A percentile compares a stretch with the other conserved stretches of the same genome.
phyloP scores from a whole-genome alignment of 805 yeast genomes.

The Ogataea degrootiae region DNA sequence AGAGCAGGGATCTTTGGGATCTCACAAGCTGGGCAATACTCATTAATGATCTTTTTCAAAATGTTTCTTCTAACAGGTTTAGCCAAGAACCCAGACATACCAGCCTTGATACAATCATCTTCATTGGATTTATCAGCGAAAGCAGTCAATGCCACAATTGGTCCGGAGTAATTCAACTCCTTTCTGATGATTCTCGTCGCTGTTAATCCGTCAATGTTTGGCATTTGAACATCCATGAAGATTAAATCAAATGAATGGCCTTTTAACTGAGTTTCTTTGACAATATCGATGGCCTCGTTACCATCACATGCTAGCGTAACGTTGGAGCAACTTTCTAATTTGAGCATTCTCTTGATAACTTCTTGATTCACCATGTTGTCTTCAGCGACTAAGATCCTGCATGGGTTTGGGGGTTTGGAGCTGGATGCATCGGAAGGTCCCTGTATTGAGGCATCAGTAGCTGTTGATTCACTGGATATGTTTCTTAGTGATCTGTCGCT shows the following conservation, averaged over 20 bases:
- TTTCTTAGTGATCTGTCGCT: slow-evolving; percentile 11
- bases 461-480: slow-evolving; percentile 18
- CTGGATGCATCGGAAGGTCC: neutral
- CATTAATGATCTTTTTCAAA: slow-evolving; percentile 50
- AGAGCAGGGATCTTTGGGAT: neutral
- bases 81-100: slow-evolving; percentile 87
- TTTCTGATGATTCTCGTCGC: slow-evolving; percentile 74
- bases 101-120: slow-evolving; percentile 78
- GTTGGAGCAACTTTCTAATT: slow-evolving; percentile 70
- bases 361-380: slow-evolving; percentile 94
- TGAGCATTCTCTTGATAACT: slow-evolving; percentile 84
- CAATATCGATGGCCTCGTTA: slow-evolving; percentile 72
- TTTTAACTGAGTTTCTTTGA: slow-evolving; percentile 42
- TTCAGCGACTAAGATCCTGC: slow-evolving; percentile 76
- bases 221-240: slow-evolving; percentile 98
- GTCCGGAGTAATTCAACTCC: slow-evolving; percentile 55
- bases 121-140: slow-evolving; percentile 92
- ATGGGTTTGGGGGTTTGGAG: neutral
- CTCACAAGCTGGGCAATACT: slow-evolving; percentile 32
- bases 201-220: slow-evolving; percentile 80
- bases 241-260: slow-evolving; percentile 58
- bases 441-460: neutral
- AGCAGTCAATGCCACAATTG: slow-evolving; percentile 93
- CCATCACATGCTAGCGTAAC: slow-evolving; percentile 87
- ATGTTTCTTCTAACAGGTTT: slow-evolving; percentile 80